phyloP scores from a whole-genome alignment of 2,329 filamentous ascomycete species.

The Colletotrichum endophyticum region DNA sequence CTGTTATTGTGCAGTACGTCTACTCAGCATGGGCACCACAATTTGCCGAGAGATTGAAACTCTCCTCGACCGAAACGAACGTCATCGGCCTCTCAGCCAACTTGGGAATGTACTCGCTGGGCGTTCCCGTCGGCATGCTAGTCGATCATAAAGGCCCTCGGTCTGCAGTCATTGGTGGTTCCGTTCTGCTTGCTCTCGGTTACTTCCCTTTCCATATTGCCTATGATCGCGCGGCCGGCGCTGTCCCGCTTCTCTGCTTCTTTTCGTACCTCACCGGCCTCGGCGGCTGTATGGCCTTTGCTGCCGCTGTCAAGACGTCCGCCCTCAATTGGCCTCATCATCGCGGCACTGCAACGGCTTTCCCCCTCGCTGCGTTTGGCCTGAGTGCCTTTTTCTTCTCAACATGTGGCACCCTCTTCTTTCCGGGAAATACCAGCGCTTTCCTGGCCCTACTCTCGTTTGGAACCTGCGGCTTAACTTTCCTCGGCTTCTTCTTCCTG shows the following conservation, averaged over 20 bases:
- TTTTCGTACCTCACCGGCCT: conserved; percentile 86
- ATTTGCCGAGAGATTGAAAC: conserved; percentile 83
- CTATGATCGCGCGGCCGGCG: conserved; percentile 70
- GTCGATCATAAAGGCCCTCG: conserved; percentile 84
- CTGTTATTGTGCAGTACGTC: conserved; percentile 73
- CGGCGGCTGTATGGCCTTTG: conserved; percentile 91
- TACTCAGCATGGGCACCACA: conserved; percentile 98
- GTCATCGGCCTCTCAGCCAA: conserved; percentile 87
- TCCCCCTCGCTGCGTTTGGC: conserved; percentile 91
- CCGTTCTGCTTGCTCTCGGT: conserved; percentile 73
- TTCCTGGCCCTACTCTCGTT: conserved; percentile 82
- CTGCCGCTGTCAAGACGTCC: conserved; percentile 82
- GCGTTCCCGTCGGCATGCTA: conserved; percentile 87
- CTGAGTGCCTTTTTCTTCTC: conserved; percentile 98
- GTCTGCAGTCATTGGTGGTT: conserved; percentile 77
- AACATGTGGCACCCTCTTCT: conserved; percentile 74
- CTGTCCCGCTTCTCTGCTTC: conserved; percentile 72
- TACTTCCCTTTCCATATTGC: conserved; percentile 87
- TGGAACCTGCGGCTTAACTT: conserved; percentile 78
- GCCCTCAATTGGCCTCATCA: conserved; percentile 92
- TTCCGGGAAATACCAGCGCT: conserved; percentile 81
- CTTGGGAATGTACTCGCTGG: conserved; percentile 91
- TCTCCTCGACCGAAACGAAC: conserved; percentile 93
- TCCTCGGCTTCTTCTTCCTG: conserved; percentile 84
- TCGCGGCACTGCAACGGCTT: conserved; percentile 91